Conservation (phyloP, 176 grass and related monocot species). For the bread wheat (Triticum aestivum) region DNA sequence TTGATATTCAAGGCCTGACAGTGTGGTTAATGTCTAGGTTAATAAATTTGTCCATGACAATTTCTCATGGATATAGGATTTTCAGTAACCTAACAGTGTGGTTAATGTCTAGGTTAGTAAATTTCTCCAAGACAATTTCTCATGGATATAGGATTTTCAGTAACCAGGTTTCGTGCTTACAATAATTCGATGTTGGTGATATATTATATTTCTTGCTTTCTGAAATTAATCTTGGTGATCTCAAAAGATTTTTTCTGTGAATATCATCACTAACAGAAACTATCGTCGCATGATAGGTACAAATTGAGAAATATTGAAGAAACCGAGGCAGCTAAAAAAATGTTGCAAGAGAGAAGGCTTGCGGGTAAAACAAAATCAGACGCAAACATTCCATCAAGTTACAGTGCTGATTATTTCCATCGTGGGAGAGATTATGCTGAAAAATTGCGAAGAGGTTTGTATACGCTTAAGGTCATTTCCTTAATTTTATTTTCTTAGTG, state of each 20-base stretch:
- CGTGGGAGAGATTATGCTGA: slow-evolving; percentile 90
- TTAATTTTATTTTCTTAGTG: neutral
- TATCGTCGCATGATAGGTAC: slow-evolving; percentile 42
- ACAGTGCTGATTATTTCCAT: slow-evolving; percentile 90
- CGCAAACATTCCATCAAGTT: slow-evolving; percentile 89
- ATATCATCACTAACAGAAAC: neutral
- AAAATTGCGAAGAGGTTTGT: slow-evolving; percentile 87
- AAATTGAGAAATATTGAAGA: slow-evolving; percentile 97
- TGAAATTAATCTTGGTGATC: neutral
- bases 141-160: neutral
- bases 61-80: neutral
- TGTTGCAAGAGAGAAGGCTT: slow-evolving; percentile 95
- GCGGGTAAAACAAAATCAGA: slow-evolving; percentile 78
- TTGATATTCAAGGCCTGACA: neutral
- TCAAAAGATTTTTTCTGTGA: neutral
- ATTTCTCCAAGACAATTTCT: neutral
- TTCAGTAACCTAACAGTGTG: neutral
- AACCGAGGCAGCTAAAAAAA: slow-evolving; percentile 93
- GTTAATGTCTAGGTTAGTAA: neutral
- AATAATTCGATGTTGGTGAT: neutral
- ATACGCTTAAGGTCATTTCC: neutral
- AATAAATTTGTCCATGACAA: neutral
- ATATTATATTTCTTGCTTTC: neutral
- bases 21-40: neutral
- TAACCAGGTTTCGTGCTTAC: neutral